These are phyloP conservation scores for Quercus robur DNA, from an alignment of 306 rosid species.

Conservation along the genomic window DNA sequence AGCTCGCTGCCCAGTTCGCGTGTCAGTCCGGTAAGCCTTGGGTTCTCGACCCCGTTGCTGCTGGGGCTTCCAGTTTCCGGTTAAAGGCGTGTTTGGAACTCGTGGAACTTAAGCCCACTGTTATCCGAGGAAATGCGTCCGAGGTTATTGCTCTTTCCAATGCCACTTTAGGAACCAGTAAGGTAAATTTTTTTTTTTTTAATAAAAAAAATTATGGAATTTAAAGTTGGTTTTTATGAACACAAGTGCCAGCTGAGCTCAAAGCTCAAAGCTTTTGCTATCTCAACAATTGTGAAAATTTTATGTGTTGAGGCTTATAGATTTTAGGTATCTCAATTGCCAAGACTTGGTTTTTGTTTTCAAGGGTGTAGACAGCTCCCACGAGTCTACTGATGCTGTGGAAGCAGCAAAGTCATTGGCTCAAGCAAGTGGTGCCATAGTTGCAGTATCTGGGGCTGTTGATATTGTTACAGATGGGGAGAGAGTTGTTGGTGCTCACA, in stretches of 20 bases:
- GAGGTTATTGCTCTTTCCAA: slow-evolving; percentile 71
- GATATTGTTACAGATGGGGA: slow-evolving; percentile 82
- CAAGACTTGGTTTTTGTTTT: slow-evolving; percentile 21
- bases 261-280: too few species aligned
- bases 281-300: too few species aligned
- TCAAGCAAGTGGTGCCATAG: slow-evolving; percentile 62
- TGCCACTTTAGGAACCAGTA: slow-evolving; percentile 29
- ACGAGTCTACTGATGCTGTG: slow-evolving; percentile 72
- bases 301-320: too few species aligned
- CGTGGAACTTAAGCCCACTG: slow-evolving; percentile 54
- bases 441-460: slow-evolving; percentile 81
- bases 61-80: slow-evolving; percentile 64
- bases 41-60: slow-evolving; percentile 93
- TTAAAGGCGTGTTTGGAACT: slow-evolving; percentile 64
- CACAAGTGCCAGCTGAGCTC: too few species aligned
- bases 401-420: slow-evolving; percentile 81
- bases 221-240: too few species aligned
- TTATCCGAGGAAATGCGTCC: slow-evolving; percentile 75
- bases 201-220: too few species aligned
- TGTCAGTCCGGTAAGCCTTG: slow-evolving; percentile 47
- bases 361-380: slow-evolving; percentile 77
- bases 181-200: slow-evolving; percentile 29
- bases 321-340: too few species aligned
- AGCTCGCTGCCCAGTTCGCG: slow-evolving; percentile 48
- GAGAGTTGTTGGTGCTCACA: slow-evolving; percentile 70